phyloP scores from a whole-genome alignment of 2,329 filamentous ascomycete species.

The Neopestalotiopsis sp. region DNA sequence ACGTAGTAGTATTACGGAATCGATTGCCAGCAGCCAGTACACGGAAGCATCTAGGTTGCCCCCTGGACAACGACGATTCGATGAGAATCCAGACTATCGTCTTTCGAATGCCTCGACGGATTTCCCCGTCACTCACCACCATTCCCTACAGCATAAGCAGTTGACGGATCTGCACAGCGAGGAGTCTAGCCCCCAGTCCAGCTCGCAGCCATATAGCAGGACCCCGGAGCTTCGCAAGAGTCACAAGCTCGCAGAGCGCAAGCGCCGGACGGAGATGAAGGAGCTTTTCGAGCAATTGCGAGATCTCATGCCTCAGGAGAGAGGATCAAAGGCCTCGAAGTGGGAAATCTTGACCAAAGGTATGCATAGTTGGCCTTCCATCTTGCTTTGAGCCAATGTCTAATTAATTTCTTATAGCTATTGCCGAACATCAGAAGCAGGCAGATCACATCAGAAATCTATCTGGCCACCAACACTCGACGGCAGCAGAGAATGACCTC shows the following conservation, averaged over 20 bases:
- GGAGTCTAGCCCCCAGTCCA: slow-evolving; percentile 56
- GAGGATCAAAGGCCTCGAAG: slow-evolving; percentile 85
- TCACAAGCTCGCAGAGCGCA: slow-evolving; percentile 85
- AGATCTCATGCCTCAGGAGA: slow-evolving; percentile 78
- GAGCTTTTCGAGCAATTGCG: slow-evolving; percentile 82
- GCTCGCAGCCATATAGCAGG: slow-evolving; percentile 78
- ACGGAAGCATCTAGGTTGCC: slow-evolving; percentile 77
- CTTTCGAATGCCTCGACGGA: slow-evolving; percentile 58
- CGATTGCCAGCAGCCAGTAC: slow-evolving; percentile 79
- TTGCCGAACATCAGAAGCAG: slow-evolving; percentile 65
- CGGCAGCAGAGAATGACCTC: slow-evolving; percentile 50
- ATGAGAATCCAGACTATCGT: slow-evolving; percentile 62
- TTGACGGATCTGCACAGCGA: slow-evolving; percentile 70
- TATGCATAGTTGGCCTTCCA: slow-evolving; percentile 44
- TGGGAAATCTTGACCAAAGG: slow-evolving; percentile 90
- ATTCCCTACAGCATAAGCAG: slow-evolving; percentile 77
- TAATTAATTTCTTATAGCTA: slow-evolving; percentile 49
- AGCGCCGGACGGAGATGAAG: slow-evolving; percentile 88
- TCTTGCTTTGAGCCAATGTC: slow-evolving; percentile 21
- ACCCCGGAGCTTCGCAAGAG: slow-evolving; percentile 83
- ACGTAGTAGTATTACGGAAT: slow-evolving; percentile 78
- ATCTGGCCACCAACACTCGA: slow-evolving; percentile 49
- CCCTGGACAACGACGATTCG: slow-evolving; percentile 73
- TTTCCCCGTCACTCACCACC: slow-evolving; percentile 71
- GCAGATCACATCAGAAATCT: slow-evolving; percentile 53